Percentiles rank a stretch among this genome's conserved stretches.
These are phyloP conservation scores for Cladosporium sp. DNA, from an alignment of 2,329 filamentous ascomycete genomes.

Conservation along the genomic window DNA sequence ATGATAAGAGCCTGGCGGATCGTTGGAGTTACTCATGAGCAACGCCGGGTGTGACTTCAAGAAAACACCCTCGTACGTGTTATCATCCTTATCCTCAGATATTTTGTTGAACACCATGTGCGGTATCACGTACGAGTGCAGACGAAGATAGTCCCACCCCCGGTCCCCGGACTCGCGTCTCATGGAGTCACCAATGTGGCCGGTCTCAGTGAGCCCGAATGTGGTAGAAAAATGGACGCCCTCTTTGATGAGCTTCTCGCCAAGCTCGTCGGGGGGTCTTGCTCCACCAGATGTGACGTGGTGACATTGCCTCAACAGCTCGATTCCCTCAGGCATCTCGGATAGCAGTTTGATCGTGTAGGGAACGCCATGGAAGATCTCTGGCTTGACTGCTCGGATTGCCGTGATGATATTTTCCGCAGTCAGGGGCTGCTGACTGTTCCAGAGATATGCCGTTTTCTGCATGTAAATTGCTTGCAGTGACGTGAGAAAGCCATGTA, in stretches of 20 bases:
- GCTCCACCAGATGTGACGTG: constrained; percentile 30
- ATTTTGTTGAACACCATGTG: too few species aligned
- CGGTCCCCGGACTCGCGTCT: constrained; percentile 47
- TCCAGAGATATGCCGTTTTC: constrained; percentile 51
- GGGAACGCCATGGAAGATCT: constrained; percentile 56
- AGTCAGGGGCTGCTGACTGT: constrained; percentile 52
- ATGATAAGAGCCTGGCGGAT: constrained; percentile 40
- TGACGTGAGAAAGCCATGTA: constrained; percentile 52
- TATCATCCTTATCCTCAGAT: too few species aligned
- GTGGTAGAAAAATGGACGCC: constrained; percentile 31
- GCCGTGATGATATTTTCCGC: constrained; percentile 26
- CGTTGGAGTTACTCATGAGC: too few species aligned
- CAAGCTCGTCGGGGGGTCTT: constrained; percentile 30
- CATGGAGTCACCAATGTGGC: constrained; percentile 59
- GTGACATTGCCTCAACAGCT: constrained; percentile 22
- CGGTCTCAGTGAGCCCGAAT: constrained; percentile 53
- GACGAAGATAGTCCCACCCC: constrained; percentile 55
- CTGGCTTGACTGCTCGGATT: constrained; percentile 27
- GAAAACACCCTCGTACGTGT: constrained; percentile 34
- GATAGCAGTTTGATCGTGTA: constrained; percentile 61
- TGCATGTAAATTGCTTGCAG: constrained; percentile 49
- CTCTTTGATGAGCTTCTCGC: constrained; percentile 25
- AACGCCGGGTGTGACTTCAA: too few species aligned
- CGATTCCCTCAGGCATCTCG: constrained; percentile 51
- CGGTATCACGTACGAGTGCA: constrained; percentile 28